Conservation (phyloP, 768 basidiomycete genomes). For the Russula earlei region DNA sequence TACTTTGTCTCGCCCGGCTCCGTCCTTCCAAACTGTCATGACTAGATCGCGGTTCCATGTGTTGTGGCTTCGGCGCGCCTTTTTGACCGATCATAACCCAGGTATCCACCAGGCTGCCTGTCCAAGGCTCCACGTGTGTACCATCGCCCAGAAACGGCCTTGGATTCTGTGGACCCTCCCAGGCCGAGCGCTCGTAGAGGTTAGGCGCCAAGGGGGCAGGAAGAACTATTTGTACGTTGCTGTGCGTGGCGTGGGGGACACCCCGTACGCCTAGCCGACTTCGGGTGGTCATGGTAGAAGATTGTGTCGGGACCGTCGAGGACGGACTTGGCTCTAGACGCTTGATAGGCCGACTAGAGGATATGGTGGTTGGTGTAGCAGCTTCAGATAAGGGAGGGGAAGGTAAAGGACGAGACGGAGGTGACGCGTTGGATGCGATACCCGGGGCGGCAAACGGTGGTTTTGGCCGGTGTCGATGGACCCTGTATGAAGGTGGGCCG, state of each 20-base stretch:
- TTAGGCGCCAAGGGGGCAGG: constrained; percentile 52
- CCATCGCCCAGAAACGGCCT: not conserved
- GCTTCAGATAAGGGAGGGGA: not conserved
- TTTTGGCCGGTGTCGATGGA: not conserved
- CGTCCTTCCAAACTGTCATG: not conserved
- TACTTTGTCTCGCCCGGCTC: constrained; percentile 1
- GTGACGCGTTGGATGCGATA: not conserved
- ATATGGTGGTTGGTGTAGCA: not conserved
- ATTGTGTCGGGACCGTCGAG: constrained; percentile 9
- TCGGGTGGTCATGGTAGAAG: constrained; percentile 15
- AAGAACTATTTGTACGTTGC: constrained; percentile 55
- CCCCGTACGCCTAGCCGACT: constrained; percentile 34
- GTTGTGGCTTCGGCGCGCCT: not conserved
- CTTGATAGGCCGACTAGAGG: not conserved
- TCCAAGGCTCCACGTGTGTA: not conserved
- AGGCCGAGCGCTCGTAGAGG: constrained; percentile 16
- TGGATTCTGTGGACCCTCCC: not conserved
- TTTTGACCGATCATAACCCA: constrained; percentile 15
- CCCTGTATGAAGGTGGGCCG: not conserved
- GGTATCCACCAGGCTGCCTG: constrained; percentile 11
- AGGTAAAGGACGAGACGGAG: constrained; percentile 5
- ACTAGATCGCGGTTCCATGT: not conserved
- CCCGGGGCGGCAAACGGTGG: not conserved
- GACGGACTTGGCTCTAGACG: not conserved
- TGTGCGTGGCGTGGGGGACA: constrained; percentile 51